Evolutionary conservation across 1,139 yeast genomes (phyloP).

Genomic region (Meyerozyma guilliermondii): DNA sequence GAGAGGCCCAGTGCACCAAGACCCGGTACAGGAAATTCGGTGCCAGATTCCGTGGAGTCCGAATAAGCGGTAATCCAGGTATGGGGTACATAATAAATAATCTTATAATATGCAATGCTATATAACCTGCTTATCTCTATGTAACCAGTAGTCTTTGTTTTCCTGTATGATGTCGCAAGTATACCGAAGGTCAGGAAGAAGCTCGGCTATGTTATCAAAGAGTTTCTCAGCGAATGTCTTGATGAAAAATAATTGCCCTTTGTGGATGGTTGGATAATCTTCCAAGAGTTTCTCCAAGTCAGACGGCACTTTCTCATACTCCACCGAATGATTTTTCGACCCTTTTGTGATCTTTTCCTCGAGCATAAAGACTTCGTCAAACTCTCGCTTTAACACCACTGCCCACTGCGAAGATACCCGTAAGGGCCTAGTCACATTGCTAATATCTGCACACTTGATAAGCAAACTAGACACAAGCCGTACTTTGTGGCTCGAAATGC

Average conservation of each 20-base stretch:
- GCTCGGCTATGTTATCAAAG: constrained; percentile 57
- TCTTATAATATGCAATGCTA: neutral
- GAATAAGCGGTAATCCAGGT: no score
- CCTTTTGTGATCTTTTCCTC: constrained; percentile 33
- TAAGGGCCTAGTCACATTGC: constrained; percentile 82
- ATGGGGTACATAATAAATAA: neutral
- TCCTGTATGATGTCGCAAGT: constrained; percentile 43
- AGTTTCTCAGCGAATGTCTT: constrained; percentile 74
- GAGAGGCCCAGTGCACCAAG: neutral
- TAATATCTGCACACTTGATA: constrained; percentile 90
- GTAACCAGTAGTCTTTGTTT: constrained; percentile 43
- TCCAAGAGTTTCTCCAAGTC: constrained; percentile 34
- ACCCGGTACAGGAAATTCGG: constrained; percentile 2
- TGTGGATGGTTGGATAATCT: constrained; percentile 48
- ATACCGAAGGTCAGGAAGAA: constrained; percentile 53
- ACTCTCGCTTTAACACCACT: constrained; percentile 66
- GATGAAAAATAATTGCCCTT: constrained; percentile 84
- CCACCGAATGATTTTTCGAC: constrained; percentile 9
- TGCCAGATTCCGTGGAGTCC: no score
- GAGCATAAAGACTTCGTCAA: constrained; percentile 58
- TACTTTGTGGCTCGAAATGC: constrained; percentile 20
- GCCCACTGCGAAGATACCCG: constrained; percentile 86
- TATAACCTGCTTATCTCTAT: constrained; percentile 2
- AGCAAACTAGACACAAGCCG: constrained; percentile 60
- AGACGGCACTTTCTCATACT: constrained; percentile 25